phyloP scores from a whole-genome alignment of 2,329 filamentous ascomycete genomes.

The Trichoderma gracile region DNA sequence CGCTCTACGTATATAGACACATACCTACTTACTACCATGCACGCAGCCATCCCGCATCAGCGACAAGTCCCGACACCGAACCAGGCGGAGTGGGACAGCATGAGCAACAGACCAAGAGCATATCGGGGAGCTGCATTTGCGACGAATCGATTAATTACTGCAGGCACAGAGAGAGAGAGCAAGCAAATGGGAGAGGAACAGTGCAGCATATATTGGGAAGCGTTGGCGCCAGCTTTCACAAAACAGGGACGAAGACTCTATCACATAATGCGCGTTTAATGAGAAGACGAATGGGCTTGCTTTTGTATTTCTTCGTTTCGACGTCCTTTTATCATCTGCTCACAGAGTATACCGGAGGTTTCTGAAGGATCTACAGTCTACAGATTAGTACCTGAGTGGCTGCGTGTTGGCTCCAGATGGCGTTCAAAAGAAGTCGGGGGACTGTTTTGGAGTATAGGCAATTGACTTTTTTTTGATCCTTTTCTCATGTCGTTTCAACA shows the following conservation, averaged over 20 bases:
- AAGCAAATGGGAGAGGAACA: background rate
- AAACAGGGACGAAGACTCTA: background rate
- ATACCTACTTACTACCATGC: background rate
- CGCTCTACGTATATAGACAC: no score
- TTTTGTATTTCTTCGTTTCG: background rate
- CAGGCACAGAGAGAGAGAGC: background rate
- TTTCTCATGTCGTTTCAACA: background rate
- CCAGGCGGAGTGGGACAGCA: constrained; percentile 16
- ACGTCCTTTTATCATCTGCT: background rate
- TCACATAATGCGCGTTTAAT: constrained; percentile 1
- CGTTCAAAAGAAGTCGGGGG: constrained; percentile 2
- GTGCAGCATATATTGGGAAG: constrained; percentile 12
- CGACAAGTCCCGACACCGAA: constrained; percentile 15
- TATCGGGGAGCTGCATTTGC: background rate
- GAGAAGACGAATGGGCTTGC: background rate
- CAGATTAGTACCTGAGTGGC: background rate
- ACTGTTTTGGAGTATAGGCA: background rate
- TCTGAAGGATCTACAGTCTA: background rate
- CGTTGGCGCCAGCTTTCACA: background rate
- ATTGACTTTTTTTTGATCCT: background rate
- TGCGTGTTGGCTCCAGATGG: constrained; percentile 4
- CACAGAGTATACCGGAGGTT: constrained; percentile 2
- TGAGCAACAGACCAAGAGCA: background rate
- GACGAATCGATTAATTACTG: constrained; percentile 1
- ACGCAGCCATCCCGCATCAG: background rate